A percentile compares a stretch with the other conserved stretches of the same genome.
These are phyloP conservation scores for Phytophthora pistaciae DNA, from an alignment of 352 stramenopile genomes.

Conservation along the genomic window DNA sequence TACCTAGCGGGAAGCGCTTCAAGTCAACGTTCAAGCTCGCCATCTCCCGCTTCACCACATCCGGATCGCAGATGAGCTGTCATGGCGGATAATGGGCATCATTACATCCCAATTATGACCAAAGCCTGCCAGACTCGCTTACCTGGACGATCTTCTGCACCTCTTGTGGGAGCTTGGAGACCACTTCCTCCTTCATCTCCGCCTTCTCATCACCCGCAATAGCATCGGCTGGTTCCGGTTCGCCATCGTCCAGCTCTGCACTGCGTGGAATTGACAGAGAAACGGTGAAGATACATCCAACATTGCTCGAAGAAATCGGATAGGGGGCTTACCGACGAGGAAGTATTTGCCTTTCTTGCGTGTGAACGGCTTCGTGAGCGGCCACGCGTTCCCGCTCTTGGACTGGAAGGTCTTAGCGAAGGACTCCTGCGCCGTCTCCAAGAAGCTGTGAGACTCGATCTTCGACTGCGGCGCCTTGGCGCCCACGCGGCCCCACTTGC, in stretches of 20 bases:
- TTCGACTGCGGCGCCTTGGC: conserved; percentile 55
- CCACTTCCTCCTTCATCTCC: conserved; percentile 35
- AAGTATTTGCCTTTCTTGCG: conserved; percentile 70
- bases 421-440: conserved; percentile 40
- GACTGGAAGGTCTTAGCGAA: conserved; percentile 63
- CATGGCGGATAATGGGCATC: neutral
- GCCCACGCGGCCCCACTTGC: conserved; percentile 75
- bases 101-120: conserved; percentile 2
- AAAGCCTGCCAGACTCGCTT: neutral
- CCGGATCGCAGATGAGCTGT: conserved; percentile 62
- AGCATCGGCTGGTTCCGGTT: conserved; percentile 32
- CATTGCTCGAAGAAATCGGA: neutral
- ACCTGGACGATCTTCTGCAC: conserved; percentile 56
- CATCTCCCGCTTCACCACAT: conserved; percentile 59
- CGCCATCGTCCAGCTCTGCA: conserved; percentile 53
- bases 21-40: conserved; percentile 58
- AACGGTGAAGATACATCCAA: neutral
- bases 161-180: conserved; percentile 37
- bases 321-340: conserved; percentile 54
- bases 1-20: conserved; percentile 61
- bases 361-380: conserved; percentile 48
- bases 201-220: conserved; percentile 28
- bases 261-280: neutral
- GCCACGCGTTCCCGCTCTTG: conserved; percentile 78
- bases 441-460: conserved; percentile 8